These are phyloP conservation scores for Aureobasidium vineae DNA, from an alignment of 2,329 filamentous ascomycete species.

Conservation along the genomic window DNA sequence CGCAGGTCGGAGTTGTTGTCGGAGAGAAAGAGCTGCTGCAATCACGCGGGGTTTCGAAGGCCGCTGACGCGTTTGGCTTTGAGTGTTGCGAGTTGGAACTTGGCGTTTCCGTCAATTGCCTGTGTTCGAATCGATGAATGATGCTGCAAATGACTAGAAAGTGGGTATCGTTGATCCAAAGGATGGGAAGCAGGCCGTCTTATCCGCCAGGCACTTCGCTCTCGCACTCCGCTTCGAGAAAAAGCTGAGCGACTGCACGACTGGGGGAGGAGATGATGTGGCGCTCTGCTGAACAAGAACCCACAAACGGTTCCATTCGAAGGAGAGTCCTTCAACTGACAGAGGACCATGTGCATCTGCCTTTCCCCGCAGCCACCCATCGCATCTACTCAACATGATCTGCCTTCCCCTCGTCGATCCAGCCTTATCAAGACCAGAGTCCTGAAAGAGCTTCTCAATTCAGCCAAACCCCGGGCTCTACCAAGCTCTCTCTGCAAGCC, in stretches of 20 bases:
- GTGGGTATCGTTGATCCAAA: not conserved
- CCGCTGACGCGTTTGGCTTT: not conserved
- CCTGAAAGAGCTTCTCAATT: not conserved
- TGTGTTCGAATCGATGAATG: not conserved
- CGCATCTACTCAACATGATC: not conserved
- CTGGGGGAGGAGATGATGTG: conserved; percentile 17
- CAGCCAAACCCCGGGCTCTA: not conserved
- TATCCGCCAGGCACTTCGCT: not conserved
- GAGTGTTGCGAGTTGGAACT: not conserved
- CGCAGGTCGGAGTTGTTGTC: not conserved
- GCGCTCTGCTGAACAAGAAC: not conserved
- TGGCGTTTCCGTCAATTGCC: conserved; percentile 11
- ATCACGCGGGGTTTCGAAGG: not conserved
- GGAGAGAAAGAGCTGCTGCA: not conserved
- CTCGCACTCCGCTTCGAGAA: not conserved
- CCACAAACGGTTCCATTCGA: not conserved
- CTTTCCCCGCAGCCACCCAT: not conserved
- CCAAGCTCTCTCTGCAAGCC: conserved; percentile 4
- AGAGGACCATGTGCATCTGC: not conserved
- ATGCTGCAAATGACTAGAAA: not conserved
- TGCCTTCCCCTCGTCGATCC: conserved; percentile 17
- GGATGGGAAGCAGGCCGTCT: not conserved
- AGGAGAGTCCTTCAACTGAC: not conserved
- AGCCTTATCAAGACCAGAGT: conserved; percentile 1
- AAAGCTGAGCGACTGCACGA: conserved; percentile 2